Evolutionary conservation across 148 eudicot genomes (phyloP).

Genomic region (Fallopia convolvulus): DNA sequence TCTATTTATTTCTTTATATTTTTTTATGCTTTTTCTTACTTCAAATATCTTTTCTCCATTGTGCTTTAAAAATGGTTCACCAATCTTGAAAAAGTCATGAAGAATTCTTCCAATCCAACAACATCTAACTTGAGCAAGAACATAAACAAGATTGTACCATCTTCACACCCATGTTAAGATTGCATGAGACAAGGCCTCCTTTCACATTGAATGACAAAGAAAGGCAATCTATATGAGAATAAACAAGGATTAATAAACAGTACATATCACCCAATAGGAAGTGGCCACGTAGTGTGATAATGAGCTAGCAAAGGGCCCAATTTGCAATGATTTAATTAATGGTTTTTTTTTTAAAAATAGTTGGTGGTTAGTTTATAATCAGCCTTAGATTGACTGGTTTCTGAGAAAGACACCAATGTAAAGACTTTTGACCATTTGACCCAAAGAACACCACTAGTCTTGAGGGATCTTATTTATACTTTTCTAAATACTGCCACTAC

Average conservation of each 20-base stretch:
- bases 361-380: slow-evolving; percentile 7
- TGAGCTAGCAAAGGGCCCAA: background rate
- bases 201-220: slow-evolving; percentile 7
- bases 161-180: background rate
- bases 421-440: slow-evolving; percentile 5
- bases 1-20: too few species aligned
- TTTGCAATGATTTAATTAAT: background rate
- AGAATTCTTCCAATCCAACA: background rate
- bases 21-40: too few species aligned
- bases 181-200: background rate
- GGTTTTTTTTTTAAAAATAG: background rate
- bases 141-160: background rate
- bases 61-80: background rate
- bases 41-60: background rate
- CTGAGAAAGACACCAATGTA: background rate
- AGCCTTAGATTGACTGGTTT: slow-evolving; percentile 12
- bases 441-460: background rate
- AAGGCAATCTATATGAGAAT: background rate
- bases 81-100: slow-evolving; percentile 7
- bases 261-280: background rate
- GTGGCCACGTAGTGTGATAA: background rate
- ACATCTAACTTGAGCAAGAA: background rate
- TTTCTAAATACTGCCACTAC: background rate
- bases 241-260: background rate
- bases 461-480: background rate